Evolutionary conservation across 2,329 filamentous ascomycete species (phyloP).

Genomic region (Aureobasidium sp.): DNA sequence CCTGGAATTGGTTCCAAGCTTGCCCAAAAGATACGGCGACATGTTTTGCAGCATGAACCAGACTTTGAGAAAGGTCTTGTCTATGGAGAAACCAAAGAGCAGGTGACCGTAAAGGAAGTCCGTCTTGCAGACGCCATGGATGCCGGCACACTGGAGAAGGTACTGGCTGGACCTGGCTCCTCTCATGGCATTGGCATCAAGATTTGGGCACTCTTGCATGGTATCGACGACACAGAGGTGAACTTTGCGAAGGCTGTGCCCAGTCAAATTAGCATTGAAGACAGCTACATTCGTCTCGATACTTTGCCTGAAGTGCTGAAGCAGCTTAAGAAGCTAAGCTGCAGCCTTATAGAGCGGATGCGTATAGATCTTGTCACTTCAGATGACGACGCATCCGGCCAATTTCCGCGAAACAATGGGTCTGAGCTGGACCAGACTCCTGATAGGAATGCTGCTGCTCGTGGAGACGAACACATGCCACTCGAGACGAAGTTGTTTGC

Average conservation of each 20-base stretch:
- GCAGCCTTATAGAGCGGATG: constrained; percentile 71
- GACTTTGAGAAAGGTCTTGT: constrained; percentile 40
- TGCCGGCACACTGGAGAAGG: constrained; percentile 56
- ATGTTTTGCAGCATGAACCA: constrained; percentile 46
- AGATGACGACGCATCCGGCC: constrained; percentile 32
- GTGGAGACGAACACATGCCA: not conserved
- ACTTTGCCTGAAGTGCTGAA: constrained; percentile 56
- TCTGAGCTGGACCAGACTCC: not conserved
- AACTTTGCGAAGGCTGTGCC: constrained; percentile 65
- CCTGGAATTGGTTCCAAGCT: constrained; percentile 80
- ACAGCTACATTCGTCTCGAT: constrained; percentile 73
- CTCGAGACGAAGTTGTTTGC: not conserved
- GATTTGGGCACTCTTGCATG: constrained; percentile 74
- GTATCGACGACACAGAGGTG: constrained; percentile 69
- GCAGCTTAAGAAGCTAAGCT: constrained; percentile 62
- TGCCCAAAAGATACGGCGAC: constrained; percentile 59
- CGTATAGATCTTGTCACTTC: constrained; percentile 62
- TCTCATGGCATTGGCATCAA: constrained; percentile 64
- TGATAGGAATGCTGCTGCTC: too few relatives aligned
- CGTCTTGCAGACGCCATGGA: constrained; percentile 58
- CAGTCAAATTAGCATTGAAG: constrained; percentile 88
- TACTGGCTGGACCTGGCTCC: constrained; percentile 64
- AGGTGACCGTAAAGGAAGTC: constrained; percentile 59
- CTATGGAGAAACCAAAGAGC: constrained; percentile 46
- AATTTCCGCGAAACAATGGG: constrained; percentile 18